Evolutionary conservation across 192 early-diverging fungal genomes (phyloP).

Genomic region (Gamsiella multidivaricata): DNA sequence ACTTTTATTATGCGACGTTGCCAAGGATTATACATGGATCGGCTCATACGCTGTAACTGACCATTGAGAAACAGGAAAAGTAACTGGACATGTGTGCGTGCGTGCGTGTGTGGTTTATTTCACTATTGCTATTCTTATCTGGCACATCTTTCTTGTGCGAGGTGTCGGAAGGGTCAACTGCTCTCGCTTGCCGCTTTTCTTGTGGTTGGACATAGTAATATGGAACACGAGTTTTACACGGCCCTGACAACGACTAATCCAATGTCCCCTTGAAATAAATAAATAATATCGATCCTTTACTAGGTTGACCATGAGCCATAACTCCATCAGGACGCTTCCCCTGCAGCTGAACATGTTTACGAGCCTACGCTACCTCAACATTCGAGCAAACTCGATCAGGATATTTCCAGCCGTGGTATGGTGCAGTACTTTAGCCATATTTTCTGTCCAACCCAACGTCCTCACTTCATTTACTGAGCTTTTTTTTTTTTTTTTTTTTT

Average conservation of each 20-base stretch:
- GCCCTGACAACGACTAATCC: constrained; percentile 2
- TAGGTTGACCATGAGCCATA: constrained; percentile 55
- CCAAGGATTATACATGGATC: neutral
- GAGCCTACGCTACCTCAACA: constrained; percentile 53
- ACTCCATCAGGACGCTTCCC: constrained; percentile 51
- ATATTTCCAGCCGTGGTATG: constrained; percentile 56
- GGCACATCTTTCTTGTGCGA: no score
- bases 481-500: constrained; percentile 13
- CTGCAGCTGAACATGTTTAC: constrained; percentile 54
- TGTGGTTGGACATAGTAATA: neutral
- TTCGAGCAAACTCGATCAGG: constrained; percentile 51
- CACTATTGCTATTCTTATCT: no score
- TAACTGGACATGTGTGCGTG: no score
- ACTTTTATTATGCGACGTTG: neutral
- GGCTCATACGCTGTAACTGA: no score
- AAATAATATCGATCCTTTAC: neutral
- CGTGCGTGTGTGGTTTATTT: no score
- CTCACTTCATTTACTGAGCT: no score
- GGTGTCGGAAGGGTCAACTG: no score
- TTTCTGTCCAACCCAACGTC: no score
- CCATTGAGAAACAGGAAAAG: no score
- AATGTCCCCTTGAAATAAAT: constrained; percentile 9
- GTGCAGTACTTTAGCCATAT: neutral
- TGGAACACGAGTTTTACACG: neutral
- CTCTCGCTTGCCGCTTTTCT: no score